Evolutionary conservation across 148 eudicot genomes (phyloP), one percentile per base, ranked within the genome.

Genomic region (Chenopodium formosanum): DNA sequence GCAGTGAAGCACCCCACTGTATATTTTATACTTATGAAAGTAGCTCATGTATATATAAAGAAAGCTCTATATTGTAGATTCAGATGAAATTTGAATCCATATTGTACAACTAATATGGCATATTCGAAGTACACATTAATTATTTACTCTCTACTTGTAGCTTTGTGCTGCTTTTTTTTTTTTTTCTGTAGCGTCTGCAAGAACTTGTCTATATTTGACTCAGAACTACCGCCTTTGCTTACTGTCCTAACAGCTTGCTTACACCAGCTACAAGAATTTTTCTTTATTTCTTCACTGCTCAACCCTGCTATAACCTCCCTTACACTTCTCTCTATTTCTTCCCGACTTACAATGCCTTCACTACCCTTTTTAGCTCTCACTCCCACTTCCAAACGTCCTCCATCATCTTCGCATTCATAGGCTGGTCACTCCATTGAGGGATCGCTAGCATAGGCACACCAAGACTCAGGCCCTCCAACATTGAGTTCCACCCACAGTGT

Each of bases 401-500:
- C 58, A 83, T 50, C 58, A 63, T 80, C 71, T 78, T 83, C 60
- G 86, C 88, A 74, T 86, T 86, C 46, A 76, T 83, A 12, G 80
- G 78, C 72, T 86, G 86, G 77, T 86, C 84, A 9, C 79, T 67
- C 88, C 86, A 74, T 74, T 74, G 84, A 20, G 88, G 84, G 78
- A 86, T 19, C 3, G 60, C 88, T 44, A 83, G 84, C 88, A 86
- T 73, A 6, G 88, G 85, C 64, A 86, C 81, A 8, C 88, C 87
- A 31, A 82, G 50, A 74, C 76, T 76, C 20, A 84, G 37, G 40
- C 81, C 87, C 56, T 84, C 89, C 32, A 82, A 40, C 4, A 53
- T 82, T 8, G 83, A 87, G 77, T 87, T 84, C 85, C 85, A 84
- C 11, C 85, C 85, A 84, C 83, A 79, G 60, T 84, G 87, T 2